Base-by-base conservation (phyloP, 306 rosid species). In the Quercus gilva region DNA sequence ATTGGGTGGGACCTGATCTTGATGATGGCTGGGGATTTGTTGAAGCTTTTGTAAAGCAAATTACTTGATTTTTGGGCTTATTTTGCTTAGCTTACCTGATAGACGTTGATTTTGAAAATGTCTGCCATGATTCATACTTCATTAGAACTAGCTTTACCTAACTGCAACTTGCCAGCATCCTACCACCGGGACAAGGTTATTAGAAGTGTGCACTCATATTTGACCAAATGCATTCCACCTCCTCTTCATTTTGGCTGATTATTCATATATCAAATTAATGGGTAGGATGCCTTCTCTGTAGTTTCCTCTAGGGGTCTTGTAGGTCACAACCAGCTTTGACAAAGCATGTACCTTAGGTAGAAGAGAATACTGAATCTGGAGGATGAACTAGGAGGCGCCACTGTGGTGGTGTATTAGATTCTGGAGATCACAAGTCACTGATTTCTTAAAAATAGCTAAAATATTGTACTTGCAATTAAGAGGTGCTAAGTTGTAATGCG, bases 11-110 rank as follows among this genome's bases (percentile, higher is more conserved):
- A 71, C 98, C 98, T 78, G 97, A 94, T 87, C 67, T 76, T 60
- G 98, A 94, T 79, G 97, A 92, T 82, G 98, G 97, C 21, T 94
- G 97, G 96, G 97, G 98, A 56, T 87, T 81, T 82, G 86, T 91
- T 76, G 94, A 92, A 85, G 98, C 98, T 73, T 80, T 86, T 77
- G 74, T 94, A 74, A 80, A 87, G 69, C 91, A 71, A 78, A 84
- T 85, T 67, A 57, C 82, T 64, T 87, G 85, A 91, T 55, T n/a
- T 55, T 43, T 43, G 77, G 77, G 84, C 53, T 71, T 29, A 85
- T 77, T 74, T 80, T 82, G 58, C 49, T 74, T 74, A 9, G 55
- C 71, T 76, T 51, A 15, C 35, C 51, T 58, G 53, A 43, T 18
- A 37, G 37, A 73, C 52, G 28, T 41, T 15, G 35, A 64, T 26